Conservation (phyloP, 805 yeast genomes). For the Kluyveromyces nonfermentans region DNA sequence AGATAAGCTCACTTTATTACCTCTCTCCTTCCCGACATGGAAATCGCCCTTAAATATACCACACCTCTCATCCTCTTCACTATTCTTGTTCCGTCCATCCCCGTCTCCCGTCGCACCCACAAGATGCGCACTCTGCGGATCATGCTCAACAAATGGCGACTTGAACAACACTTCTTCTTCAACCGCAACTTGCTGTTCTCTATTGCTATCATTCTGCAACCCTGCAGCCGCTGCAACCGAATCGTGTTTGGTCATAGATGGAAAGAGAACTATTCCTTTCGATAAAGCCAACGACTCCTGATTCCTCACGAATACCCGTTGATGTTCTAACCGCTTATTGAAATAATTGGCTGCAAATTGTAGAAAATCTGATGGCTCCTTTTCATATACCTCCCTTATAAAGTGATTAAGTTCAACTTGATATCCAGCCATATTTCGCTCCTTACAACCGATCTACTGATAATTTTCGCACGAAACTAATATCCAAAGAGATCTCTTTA, state of each 20-base stretch:
- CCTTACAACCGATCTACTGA: background rate
- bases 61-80: slow-evolving; percentile 1
- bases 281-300: slow-evolving; percentile 38
- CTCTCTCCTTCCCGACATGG: slow-evolving; percentile 19
- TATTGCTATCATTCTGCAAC: slow-evolving; percentile 7
- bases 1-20: slow-evolving; percentile 10
- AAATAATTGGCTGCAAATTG: slow-evolving; percentile 74
- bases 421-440: slow-evolving; percentile 10
- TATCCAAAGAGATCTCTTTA: background rate
- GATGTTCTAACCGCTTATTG: slow-evolving; percentile 49
- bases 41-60: slow-evolving; percentile 24
- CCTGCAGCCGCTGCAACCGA: slow-evolving; percentile 22
- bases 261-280: slow-evolving; percentile 41
- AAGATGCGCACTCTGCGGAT: slow-evolving; percentile 44
- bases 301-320: slow-evolving; percentile 44
- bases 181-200: slow-evolving; percentile 3
- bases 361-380: slow-evolving; percentile 57
- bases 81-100: background rate
- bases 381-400: slow-evolving; percentile 44
- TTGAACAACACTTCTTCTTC: slow-evolving; percentile 34
- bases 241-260: slow-evolving; percentile 31
- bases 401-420: slow-evolving; percentile 49
- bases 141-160: slow-evolving; percentile 54
- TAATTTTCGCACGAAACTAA: too few relatives aligned
- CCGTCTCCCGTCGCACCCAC: slow-evolving; percentile 10